Conservation (phyloP, 345 rosid species). For the Populus deltoides region DNA sequence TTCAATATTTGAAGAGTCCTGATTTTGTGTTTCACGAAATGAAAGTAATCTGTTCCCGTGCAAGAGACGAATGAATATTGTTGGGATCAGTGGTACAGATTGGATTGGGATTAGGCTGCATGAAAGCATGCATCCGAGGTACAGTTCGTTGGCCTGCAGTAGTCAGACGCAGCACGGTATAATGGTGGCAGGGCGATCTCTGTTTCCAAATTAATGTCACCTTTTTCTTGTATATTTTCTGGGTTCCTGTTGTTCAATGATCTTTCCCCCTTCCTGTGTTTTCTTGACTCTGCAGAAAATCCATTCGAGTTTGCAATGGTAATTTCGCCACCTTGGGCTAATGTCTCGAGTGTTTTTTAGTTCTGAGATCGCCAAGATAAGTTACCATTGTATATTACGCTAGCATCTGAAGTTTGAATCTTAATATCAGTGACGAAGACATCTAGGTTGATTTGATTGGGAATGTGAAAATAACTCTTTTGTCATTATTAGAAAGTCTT, state of each 20-base stretch:
- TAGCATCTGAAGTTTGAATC: not conserved
- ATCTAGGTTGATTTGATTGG: not conserved
- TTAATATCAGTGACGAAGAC: not conserved
- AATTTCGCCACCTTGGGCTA: not conserved
- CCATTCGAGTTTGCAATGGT: conserved; percentile 14
- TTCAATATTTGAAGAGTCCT: conserved; percentile 6
- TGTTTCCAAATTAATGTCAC: not conserved
- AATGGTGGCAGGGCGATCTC: conserved; percentile 2
- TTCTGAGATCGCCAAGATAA: too few relatives aligned
- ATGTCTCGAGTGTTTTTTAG: not conserved
- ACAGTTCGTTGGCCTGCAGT: not conserved
- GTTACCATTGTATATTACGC: conserved; percentile 5
- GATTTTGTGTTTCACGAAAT: conserved; percentile 10
- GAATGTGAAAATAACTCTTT: not conserved
- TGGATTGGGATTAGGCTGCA: conserved; percentile 13
- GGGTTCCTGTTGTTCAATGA: conserved; percentile 9
- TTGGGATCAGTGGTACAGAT: not conserved
- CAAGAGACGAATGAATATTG: not conserved
- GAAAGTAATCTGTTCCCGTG: not conserved
- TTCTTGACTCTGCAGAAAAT: conserved; percentile 10
- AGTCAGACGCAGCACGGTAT: conserved; percentile 8
- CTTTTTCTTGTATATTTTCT: conserved; percentile 17
- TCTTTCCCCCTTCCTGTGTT: not conserved
- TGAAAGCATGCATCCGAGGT: conserved; percentile 15
- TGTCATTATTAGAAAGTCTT: not conserved